Percentiles rank a stretch among this genome's conserved stretches.
Evolutionary conservation across 441 rosid species (phyloP).

Genomic region (Manihot esculenta): DNA sequence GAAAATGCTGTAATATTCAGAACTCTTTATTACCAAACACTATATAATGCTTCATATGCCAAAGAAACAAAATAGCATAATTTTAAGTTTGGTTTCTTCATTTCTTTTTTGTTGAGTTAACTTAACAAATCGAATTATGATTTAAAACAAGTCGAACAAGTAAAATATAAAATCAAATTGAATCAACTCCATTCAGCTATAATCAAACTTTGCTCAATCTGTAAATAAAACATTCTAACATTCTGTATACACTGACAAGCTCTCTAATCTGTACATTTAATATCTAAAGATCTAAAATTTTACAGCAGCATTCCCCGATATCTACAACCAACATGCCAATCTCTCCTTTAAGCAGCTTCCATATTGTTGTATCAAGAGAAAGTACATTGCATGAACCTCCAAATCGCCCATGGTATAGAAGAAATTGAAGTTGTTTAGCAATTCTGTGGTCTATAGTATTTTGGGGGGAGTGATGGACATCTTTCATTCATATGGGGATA

Average conservation of each 20-base stretch:
- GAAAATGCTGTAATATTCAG: neutral
- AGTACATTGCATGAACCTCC: neutral
- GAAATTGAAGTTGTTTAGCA: constrained; percentile 41
- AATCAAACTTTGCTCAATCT: too few relatives aligned
- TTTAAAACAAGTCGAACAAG: too few relatives aligned
- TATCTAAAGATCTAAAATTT: neutral
- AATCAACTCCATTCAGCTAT: too few relatives aligned
- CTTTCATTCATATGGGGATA: constrained; percentile 92
- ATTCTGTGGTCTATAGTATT: constrained; percentile 57
- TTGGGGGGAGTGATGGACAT: constrained; percentile 94
- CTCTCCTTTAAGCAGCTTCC: constrained; percentile 4
- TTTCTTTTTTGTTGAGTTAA: too few relatives aligned
- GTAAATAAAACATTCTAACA: neutral
- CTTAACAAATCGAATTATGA: too few relatives aligned
- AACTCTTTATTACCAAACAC: neutral
- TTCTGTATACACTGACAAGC: neutral
- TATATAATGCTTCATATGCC: too few relatives aligned
- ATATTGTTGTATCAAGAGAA: neutral
- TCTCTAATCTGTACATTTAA: neutral
- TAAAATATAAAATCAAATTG: too few relatives aligned
- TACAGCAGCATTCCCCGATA: constrained; percentile 12
- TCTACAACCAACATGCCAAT: constrained; percentile 17
- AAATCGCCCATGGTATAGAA: neutral
- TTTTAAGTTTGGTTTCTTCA: too few relatives aligned
- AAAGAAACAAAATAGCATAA: too few relatives aligned